Base-by-base conservation (phyloP, 2,329 filamentous ascomycete species). In the Bipolaris sorokiniana region DNA sequence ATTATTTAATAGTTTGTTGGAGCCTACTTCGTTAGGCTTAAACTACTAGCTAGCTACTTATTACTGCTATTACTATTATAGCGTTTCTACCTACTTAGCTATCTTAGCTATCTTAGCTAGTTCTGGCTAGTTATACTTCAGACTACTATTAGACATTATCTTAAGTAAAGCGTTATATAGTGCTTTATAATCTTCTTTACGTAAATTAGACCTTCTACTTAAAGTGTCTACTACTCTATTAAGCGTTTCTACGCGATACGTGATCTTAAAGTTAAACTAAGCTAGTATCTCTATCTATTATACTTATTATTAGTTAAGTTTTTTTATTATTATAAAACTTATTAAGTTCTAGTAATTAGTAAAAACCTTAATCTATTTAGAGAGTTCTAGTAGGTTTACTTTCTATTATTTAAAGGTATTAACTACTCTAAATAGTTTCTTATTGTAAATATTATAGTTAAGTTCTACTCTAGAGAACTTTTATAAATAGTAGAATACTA, bases 201-300 rank as follows among this genome's bases (percentile, higher is more conserved):
- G 3, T 48, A 48, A 11, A 15, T 48, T 48, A 20, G 45, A 48
- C 34, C 5, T 34, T 28, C 20, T 20, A 16, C 45, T 36, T 28
- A 48, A 20, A 1, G 46, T 23, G 10, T 48, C 15, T 38, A 22
- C 33, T 26, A 15, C 46, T 48, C 23, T 36, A 22, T 48, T 37
- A 38, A 48, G 33, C 20, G 15, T 23, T 38, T 33, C 15, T 9
- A 23, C 46, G 3, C 13, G 5, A 38, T 48, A 20, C 15, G 44
- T 56, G 31, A 51, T 56, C 26, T 45, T 53, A 47, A 40, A 53
- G 41, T 53, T 38, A 46, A 53, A 51, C 37, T 51, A 34, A 34
- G 26, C 37, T 33, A 51, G 13, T 31, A 50, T 28, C 48, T 42
- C 18, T 28, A 22, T 20, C 36, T 50, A 50, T 40, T 41, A 33